These are phyloP conservation scores for Moricandia moricandioides DNA, from an alignment of 345 rosid species.

Conservation along the genomic window DNA sequence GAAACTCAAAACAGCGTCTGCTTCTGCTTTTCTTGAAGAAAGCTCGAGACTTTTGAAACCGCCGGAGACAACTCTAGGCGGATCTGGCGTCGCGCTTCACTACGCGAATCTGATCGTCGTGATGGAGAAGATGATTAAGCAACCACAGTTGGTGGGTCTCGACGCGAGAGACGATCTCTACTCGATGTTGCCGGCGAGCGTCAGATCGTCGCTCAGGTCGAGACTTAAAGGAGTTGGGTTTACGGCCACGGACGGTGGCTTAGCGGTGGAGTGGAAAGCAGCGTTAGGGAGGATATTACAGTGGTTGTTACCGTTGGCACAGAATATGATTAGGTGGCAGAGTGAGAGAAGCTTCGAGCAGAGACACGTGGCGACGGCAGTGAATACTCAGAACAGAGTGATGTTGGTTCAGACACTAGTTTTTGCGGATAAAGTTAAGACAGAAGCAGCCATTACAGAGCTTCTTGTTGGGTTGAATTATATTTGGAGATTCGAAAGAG, in stretches of 20 bases:
- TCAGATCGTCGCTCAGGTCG: slow-evolving; percentile 56
- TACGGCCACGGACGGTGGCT: slow-evolving; percentile 62
- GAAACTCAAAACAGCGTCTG: slow-evolving; percentile 17
- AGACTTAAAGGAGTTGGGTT: slow-evolving; percentile 78
- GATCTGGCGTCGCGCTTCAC: slow-evolving; percentile 74
- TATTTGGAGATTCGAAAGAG: slow-evolving; percentile 93
- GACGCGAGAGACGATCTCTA: slow-evolving; percentile 91
- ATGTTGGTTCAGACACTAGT: slow-evolving; percentile 75
- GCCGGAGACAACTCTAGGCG: slow-evolving; percentile 68
- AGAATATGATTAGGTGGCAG: slow-evolving; percentile 98
- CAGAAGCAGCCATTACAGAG: slow-evolving; percentile 93
- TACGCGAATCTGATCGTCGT: slow-evolving; percentile 81
- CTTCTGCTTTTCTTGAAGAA: slow-evolving; percentile 55
- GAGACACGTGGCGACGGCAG: slow-evolving; percentile 53
- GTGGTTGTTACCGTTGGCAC: slow-evolving; percentile 91
- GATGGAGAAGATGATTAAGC: slow-evolving; percentile 90
- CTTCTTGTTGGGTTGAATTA: slow-evolving; percentile 92
- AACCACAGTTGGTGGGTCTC: slow-evolving; percentile 85
- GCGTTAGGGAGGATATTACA: slow-evolving; percentile 73
- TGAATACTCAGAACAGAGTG: slow-evolving; percentile 39
- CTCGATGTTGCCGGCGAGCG: slow-evolving; percentile 75
- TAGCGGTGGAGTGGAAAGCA: slow-evolving; percentile 82
- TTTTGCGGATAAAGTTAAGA: slow-evolving; percentile 78
- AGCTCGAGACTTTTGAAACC: slow-evolving; percentile 65
- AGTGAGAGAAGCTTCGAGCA: slow-evolving; percentile 93